Base-by-base conservation (phyloP, 805 yeast species). In the Monosporozyma siamensis region DNA sequence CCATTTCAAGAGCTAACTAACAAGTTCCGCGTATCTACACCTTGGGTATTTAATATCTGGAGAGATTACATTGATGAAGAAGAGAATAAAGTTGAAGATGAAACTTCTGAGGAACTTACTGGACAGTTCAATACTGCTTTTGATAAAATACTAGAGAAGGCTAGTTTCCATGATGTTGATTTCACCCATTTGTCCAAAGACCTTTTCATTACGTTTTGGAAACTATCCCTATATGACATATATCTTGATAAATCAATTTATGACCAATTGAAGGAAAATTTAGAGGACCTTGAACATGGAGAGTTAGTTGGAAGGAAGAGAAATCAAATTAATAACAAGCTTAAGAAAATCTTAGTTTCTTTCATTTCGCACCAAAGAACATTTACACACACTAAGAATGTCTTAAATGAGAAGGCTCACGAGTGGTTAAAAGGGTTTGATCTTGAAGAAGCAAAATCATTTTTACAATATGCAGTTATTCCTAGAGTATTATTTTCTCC, bases 11-110 rank as follows among this genome's bases (percentile, higher is more conserved):
- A 63, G 3, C 61, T 82, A 30, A 53, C 68, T 2, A 48, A 54
- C 3, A 58, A 67, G 2, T 77, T 68, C 47, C 63, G 68, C 2
- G 65, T 82, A 7, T 67, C 75, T 3, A 59, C 74, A 0, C 69
- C 71, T 15, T 81, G 90, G 86, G 79, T 79, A 0, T 86, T 85
- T 63, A 85, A 80, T 47, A 54, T 86, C 2, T 87, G 95, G 95
- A 71, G 96, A 56, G 56, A 53, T 40, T 48, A 64, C 55, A 46
- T 69, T 59, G 58, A 61, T 41, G 47, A 54, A 47, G 45, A 51
- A 34, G 45, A 58, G 46, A 40, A 48, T 17, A 45, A 49, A 9
- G 26, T 35, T 7, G 49, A 52, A 3, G 44, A 34, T 2, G 14
- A n/a, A 4, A 15, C 12, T 23, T 15, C 26, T 10, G n/a, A 4